Conservation (phyloP, 768 basidiomycete species). For the Russula emetica region DNA sequence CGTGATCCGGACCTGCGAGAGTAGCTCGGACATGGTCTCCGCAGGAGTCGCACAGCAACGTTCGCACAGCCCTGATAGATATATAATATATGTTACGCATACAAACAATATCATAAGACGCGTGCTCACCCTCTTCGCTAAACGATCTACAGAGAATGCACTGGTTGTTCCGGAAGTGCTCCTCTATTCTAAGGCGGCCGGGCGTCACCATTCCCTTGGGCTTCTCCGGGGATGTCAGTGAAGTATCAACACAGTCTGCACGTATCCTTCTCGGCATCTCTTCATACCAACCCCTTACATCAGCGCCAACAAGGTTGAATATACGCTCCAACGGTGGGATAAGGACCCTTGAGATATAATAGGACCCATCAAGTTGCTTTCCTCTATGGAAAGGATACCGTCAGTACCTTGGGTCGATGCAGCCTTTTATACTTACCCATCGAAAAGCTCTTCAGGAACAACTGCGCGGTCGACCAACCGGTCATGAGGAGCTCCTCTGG, state of each 20-base stretch:
- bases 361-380: conserved; percentile 73
- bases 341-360: conserved; percentile 83
- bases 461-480: conserved; percentile 73
- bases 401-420: background rate
- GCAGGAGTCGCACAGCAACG: conserved; percentile 31
- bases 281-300: conserved; percentile 81
- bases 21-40: conserved; percentile 36
- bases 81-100: background rate
- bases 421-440: conserved; percentile 43
- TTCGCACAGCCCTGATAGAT: conserved; percentile 37
- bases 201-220: conserved; percentile 32
- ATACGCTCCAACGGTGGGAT: conserved; percentile 89
- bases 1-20: conserved; percentile 35
- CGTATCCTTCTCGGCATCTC: conserved; percentile 70
- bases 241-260: conserved; percentile 38
- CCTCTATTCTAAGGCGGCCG: conserved; percentile 56
- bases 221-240: conserved; percentile 38
- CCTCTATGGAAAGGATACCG: conserved; percentile 40
- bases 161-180: conserved; percentile 65
- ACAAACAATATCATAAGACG: background rate
- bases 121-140: conserved; percentile 49
- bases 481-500: conserved; percentile 54
- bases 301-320: conserved; percentile 86
- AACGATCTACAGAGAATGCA: conserved; percentile 64
- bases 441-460: conserved; percentile 65